Conservation (phyloP, 805 yeast genomes). For the Nakazawaea populi region DNA sequence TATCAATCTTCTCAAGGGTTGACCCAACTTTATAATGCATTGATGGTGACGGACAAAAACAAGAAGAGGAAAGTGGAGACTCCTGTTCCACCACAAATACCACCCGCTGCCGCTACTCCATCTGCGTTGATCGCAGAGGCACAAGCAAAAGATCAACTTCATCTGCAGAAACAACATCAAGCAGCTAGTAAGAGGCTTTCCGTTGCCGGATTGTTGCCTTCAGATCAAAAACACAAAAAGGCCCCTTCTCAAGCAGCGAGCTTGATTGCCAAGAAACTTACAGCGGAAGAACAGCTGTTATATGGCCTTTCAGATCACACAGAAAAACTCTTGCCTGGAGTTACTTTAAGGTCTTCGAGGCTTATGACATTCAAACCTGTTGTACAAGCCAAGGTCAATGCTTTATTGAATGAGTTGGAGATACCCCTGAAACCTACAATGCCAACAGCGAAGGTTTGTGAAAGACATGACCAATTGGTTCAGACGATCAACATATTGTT, state of each 20-base stretch:
- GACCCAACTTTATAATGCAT: conserved; percentile 74
- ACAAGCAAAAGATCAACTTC: conserved; percentile 22
- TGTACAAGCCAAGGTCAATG: conserved; percentile 53
- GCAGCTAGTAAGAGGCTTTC: conserved; percentile 11
- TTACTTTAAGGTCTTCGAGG: conserved; percentile 71
- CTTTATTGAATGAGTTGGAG: conserved; percentile 70
- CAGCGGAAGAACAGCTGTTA: conserved; percentile 74
- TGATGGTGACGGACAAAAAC: conserved; percentile 64
- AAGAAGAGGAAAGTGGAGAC: conserved; percentile 46
- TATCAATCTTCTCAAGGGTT: conserved; percentile 84
- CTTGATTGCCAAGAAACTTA: conserved; percentile 48
- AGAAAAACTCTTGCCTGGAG: conserved; percentile 75
- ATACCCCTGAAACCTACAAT: conserved; percentile 78
- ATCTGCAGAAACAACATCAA: conserved; percentile 2
- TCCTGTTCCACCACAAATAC: conserved; percentile 54
- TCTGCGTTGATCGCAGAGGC: conserved; percentile 38
- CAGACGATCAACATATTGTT: conserved; percentile 64
- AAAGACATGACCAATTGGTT: conserved; percentile 69
- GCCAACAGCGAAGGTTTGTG: conserved; percentile 77
- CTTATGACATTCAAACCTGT: conserved; percentile 76
- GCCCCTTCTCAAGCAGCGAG: conserved; percentile 15
- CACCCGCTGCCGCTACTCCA: conserved; percentile 50
- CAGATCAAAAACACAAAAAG: conserved; percentile 8
- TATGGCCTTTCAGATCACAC: conserved; percentile 80
- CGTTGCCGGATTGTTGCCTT: conserved; percentile 1